Evolutionary conservation across 495 filamentous ascomycete genomes (phyloP).

Genomic region (Penicillium pulvis): DNA sequence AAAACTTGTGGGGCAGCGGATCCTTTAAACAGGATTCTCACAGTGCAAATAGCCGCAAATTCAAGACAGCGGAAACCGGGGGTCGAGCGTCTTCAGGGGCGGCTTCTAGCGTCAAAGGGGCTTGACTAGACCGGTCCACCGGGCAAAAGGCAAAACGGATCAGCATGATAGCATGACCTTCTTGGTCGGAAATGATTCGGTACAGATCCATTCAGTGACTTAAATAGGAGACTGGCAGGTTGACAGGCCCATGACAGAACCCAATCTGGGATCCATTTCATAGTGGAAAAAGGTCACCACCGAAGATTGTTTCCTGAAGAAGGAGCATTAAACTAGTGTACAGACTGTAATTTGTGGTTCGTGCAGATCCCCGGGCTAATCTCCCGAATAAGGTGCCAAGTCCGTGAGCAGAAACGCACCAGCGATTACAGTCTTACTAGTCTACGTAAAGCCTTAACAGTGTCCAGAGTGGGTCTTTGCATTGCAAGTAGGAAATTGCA

Average conservation of each 20-base stretch:
- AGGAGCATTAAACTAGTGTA: conserved; percentile 2
- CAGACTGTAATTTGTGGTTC: no score
- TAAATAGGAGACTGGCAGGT: not conserved
- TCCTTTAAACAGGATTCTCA: conserved; percentile 2
- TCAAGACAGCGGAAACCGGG: conserved; percentile 4
- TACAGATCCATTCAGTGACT: no score
- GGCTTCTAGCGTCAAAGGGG: conserved; percentile 9
- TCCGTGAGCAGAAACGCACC: no score
- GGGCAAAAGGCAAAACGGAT: conserved; percentile 11
- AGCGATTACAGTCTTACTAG: no score
- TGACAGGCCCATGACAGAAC: not conserved
- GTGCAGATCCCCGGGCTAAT: not conserved
- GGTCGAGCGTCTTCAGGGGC: conserved; percentile 17
- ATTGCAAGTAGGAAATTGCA: no score
- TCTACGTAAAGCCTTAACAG: no score
- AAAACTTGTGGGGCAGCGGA: conserved; percentile 13
- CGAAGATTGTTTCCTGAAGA: not conserved
- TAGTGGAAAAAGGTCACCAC: not conserved
- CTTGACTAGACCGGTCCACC: conserved; percentile 1
- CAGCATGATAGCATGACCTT: conserved; percentile 2
- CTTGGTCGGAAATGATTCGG: not conserved
- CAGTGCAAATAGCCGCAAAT: conserved; percentile 3
- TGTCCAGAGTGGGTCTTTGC: no score
- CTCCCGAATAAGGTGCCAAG: no score
- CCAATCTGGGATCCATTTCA: not conserved